Base-by-base conservation (phyloP, 2,329 filamentous ascomycete genomes). In the Botrytis fragariae region DNA sequence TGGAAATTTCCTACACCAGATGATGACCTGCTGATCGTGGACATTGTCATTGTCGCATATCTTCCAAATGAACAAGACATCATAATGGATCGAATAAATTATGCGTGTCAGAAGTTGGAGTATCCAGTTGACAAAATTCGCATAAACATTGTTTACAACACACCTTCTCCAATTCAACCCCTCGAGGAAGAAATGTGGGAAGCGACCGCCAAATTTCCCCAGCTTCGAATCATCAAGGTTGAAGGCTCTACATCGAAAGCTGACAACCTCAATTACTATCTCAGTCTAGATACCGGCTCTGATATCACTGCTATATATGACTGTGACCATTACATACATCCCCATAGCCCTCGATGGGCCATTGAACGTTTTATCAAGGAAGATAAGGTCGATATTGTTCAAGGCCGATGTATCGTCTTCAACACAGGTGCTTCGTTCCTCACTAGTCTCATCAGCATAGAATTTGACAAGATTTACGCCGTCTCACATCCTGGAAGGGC, bases 391-490 rank as follows among this genome's bases (percentile, higher is more conserved):
- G 84, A 85, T 69, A 84, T 86, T 71, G 85, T 86, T 18, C 85
- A 86, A 78, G 85, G 85, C 7, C 83, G 85, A 29, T 86, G 85
- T 76, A 81, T 86, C 6, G 80, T 86, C 44, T 85, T 85, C 80
- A 86, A 86, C 76, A 81, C 84, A 5, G 79, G 80, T 20, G 83
- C 84, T 20, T 82, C 80, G 4, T 81, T 85, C 75, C 80, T 84
- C 63, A 82, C 85, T 2, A 82, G 81, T 63, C 84, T 86, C 83
- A 85, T 86, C 32, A 81, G 83, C 4, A 83, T 86, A 54, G 85
- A 86, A 75, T 86, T 86, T 73, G 85, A 86, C 78, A 86, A 86
- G 77, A 86, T 86, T 73, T 86, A 86, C 74, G 85, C 84, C 4
- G 84, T 85, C 22, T 85, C 85, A 9, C 85, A 86, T 75, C 85